phyloP scores from a whole-genome alignment of 2,329 filamentous ascomycete species.

The Coniochaeta prunicola region DNA sequence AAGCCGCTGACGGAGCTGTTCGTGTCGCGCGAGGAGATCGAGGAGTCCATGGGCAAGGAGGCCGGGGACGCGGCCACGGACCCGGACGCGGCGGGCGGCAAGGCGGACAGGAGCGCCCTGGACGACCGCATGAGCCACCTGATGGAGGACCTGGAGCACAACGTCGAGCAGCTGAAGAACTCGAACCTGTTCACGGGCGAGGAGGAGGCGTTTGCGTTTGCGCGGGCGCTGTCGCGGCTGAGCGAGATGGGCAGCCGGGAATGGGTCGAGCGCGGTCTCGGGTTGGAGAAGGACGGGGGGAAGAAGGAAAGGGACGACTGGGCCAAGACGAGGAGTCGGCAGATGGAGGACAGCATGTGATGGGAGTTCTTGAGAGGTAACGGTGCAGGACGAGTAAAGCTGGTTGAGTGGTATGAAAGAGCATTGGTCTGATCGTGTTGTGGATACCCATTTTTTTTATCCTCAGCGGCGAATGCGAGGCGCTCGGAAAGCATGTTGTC shows the following conservation, averaged over 20 bases:
- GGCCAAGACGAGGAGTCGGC: constrained; percentile 57
- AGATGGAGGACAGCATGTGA: constrained; percentile 63
- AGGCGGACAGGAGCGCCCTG: constrained; percentile 31
- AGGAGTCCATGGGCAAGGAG: constrained; percentile 43
- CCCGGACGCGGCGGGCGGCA: constrained; percentile 29
- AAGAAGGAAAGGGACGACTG: constrained; percentile 59
- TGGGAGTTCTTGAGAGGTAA: too few species aligned
- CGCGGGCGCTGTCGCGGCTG: constrained; percentile 74
- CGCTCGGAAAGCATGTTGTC: neutral
- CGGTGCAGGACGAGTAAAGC: too few species aligned
- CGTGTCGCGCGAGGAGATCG: constrained; percentile 63
- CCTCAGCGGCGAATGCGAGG: neutral
- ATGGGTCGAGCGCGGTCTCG: constrained; percentile 83
- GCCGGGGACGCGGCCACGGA: constrained; percentile 19
- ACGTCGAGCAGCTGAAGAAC: constrained; percentile 76
- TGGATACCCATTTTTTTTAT: neutral
- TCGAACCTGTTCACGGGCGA: constrained; percentile 87
- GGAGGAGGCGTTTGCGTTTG: constrained; percentile 95
- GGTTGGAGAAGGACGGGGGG: constrained; percentile 57
- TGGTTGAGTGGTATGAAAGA: neutral
- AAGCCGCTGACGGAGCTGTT: constrained; percentile 83
- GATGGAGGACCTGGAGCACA: constrained; percentile 83
- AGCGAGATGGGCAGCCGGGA: constrained; percentile 90
- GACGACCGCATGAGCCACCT: constrained; percentile 69
- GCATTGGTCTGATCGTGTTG: neutral